A percentile compares a stretch with the other conserved stretches of the same genome.
Evolutionary conservation across 129 eudicot species (phyloP).

Genomic region (Solidago caesia): DNA sequence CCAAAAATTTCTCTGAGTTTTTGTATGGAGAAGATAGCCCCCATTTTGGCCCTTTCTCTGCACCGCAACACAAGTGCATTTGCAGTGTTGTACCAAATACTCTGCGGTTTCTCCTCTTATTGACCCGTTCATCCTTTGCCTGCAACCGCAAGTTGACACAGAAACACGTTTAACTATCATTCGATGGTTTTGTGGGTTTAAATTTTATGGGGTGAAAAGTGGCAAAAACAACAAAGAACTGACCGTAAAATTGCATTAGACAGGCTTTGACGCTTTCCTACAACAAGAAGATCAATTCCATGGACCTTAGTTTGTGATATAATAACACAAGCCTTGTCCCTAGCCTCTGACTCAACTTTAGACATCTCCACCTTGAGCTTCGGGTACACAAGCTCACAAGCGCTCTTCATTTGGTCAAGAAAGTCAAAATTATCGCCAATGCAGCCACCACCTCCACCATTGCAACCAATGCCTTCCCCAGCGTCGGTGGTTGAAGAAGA

Average conservation of each 20-base stretch:
- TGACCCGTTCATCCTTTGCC: slow-evolving; percentile 46
- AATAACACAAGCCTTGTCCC: slow-evolving; percentile 54
- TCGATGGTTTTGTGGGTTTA: not conserved
- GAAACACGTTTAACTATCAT: not conserved
- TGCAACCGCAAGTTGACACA: slow-evolving; percentile 20
- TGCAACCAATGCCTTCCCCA: not conserved
- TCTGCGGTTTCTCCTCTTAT: slow-evolving; percentile 76
- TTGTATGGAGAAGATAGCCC: slow-evolving; percentile 73
- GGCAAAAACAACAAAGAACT: slow-evolving; percentile 17
- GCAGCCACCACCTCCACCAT: slow-evolving; percentile 20
- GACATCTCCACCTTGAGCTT: slow-evolving; percentile 39
- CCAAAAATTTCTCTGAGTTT: slow-evolving; percentile 56
- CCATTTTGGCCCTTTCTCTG: slow-evolving; percentile 71
- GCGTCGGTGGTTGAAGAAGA: slow-evolving; percentile 19
- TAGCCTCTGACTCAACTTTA: slow-evolving; percentile 47
- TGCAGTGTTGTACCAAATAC: slow-evolving; percentile 58
- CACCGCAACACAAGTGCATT: slow-evolving; percentile 77
- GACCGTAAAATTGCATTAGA: slow-evolving; percentile 57
- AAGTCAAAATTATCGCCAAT: slow-evolving; percentile 38
- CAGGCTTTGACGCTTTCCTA: slow-evolving; percentile 59
- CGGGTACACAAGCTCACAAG: slow-evolving; percentile 42
- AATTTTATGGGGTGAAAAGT: not conserved
- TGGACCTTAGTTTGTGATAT: slow-evolving; percentile 37
- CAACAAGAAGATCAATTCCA: slow-evolving; percentile 52
- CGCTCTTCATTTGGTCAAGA: slow-evolving; percentile 54